phyloP scores from a whole-genome alignment of 78 protist species.

The Dictyostelium firmibasis region DNA sequence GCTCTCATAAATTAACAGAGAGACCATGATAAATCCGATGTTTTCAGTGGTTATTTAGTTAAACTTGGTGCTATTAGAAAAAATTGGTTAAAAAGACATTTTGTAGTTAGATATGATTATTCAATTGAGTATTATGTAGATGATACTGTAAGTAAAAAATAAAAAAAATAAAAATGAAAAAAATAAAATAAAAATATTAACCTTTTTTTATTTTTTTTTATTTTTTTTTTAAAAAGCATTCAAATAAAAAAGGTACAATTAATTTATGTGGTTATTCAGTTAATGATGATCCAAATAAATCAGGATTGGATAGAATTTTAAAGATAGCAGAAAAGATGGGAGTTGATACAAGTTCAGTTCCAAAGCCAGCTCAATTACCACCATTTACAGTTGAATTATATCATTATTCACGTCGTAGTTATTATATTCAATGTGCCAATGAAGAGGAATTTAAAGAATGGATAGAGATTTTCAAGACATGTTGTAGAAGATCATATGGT shows the following conservation, averaged over 20 bases:
- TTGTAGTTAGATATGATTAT: conserved; percentile 62
- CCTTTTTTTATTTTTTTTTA: neutral
- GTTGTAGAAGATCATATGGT: conserved; percentile 19
- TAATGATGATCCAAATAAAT: conserved; percentile 39
- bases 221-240: neutral
- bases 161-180: neutral
- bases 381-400: conserved; percentile 56
- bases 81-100: conserved; percentile 63
- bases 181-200: neutral
- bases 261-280: conserved; percentile 58
- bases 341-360: conserved; percentile 17
- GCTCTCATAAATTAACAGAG: neutral
- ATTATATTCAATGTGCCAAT: neutral
- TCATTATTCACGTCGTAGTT: conserved; percentile 13
- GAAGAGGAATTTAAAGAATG: conserved; percentile 53
- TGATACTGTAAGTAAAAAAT: conserved; percentile 3
- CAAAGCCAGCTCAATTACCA: conserved; percentile 31
- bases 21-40: neutral
- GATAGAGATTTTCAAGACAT: conserved; percentile 1
- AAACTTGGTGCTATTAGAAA: conserved; percentile 78
- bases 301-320: conserved; percentile 2
- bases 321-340: conserved; percentile 44
- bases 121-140: conserved; percentile 72
- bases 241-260: conserved; percentile 66
- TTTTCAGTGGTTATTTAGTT: conserved; percentile 14